Evolutionary conservation across 371 early-diverging fungal species (phyloP).

Genomic region (Dichotomocladium elegans): DNA sequence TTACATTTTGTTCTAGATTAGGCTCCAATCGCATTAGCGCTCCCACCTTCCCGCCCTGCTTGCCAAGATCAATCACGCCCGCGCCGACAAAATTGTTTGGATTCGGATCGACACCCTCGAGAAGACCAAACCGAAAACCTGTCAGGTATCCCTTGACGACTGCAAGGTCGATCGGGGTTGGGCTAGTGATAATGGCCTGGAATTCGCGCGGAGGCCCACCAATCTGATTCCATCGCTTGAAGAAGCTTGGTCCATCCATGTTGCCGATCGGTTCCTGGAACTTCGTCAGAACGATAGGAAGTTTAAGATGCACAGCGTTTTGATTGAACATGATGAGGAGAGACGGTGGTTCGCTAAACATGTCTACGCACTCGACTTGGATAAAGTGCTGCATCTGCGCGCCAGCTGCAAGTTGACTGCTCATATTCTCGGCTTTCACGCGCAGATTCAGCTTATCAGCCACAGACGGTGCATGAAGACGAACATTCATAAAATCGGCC

Average conservation of each 20-base stretch:
- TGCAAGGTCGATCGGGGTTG: conserved; percentile 50
- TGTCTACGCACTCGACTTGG: conserved; percentile 63
- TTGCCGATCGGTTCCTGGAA: conserved; percentile 82
- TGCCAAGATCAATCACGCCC: conserved; percentile 76
- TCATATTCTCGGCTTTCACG: not conserved
- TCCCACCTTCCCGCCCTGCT: conserved; percentile 78
- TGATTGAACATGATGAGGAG: conserved; percentile 62
- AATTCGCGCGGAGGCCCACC: conserved; percentile 81
- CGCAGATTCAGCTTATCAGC: conserved; percentile 2
- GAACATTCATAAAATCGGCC: conserved; percentile 13
- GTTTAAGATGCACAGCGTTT: conserved; percentile 52
- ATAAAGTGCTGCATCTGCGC: conserved; percentile 78
- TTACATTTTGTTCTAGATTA: conserved; percentile 84
- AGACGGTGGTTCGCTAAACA: conserved; percentile 55
- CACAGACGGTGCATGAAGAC: conserved; percentile 16
- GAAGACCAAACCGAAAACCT: conserved; percentile 68
- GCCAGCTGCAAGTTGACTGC: conserved; percentile 23
- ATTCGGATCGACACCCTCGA: conserved; percentile 86
- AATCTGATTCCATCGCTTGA: conserved; percentile 93
- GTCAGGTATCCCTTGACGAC: conserved; percentile 47
- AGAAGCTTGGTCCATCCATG: conserved; percentile 81
- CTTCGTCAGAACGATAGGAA: conserved; percentile 80
- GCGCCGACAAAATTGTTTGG: conserved; percentile 87
- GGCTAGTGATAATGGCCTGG: conserved; percentile 67
- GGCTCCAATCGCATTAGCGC: conserved; percentile 88